Base-by-base conservation (phyloP, 2,329 filamentous ascomycete genomes). In the Cordyceps fumosorosea region DNA sequence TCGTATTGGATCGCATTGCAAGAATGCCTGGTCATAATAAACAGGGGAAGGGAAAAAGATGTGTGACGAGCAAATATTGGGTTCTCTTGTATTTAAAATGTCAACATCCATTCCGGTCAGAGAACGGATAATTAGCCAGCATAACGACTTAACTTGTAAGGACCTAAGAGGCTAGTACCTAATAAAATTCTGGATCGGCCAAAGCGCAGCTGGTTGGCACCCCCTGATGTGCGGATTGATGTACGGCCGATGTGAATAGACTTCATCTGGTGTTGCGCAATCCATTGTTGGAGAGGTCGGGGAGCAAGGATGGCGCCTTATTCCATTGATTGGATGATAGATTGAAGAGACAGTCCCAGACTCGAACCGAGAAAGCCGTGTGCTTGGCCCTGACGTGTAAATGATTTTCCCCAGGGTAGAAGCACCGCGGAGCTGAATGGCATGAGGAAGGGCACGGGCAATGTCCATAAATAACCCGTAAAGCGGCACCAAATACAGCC, bases 141-240 rank as follows among this genome's bases (percentile, higher is more conserved):
- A n/a, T n/a, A n/a, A n/a, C n/a, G n/a, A n/a, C n/a, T n/a, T n/a
- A n/a, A n/a, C n/a, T n/a, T n/a, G n/a, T n/a, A n/a, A n/a, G n/a
- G n/a, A n/a, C n/a, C n/a, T n/a, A n/a, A n/a, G n/a, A n/a, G n/a
- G n/a, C n/a, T n/a, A n/a, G n/a, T n/a, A n/a, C n/a, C n/a, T n/a
- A n/a, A n/a, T n/a, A 26, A 24, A 26, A 20, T 40, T 12, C 5
- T 12, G 10, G 24, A n/a, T 29, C 11, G 18, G 20, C 34, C 34
- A 51, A 51, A 51, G 56, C 47, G 47, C 34, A 51, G 20, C 34
- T 22, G 45, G 55, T 34, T 59, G 32, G 56, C 40, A 51, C 18
- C 47, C 45, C 45, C 56, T 59, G 56, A 51, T 44, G 47, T 59
- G 56, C 47, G 42, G 56, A 59, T 51, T 45, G 34, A 37, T 37